Evolutionary conservation across 2,329 filamentous ascomycete species (phyloP).

Genomic region (Aureobasidium sp.): DNA sequence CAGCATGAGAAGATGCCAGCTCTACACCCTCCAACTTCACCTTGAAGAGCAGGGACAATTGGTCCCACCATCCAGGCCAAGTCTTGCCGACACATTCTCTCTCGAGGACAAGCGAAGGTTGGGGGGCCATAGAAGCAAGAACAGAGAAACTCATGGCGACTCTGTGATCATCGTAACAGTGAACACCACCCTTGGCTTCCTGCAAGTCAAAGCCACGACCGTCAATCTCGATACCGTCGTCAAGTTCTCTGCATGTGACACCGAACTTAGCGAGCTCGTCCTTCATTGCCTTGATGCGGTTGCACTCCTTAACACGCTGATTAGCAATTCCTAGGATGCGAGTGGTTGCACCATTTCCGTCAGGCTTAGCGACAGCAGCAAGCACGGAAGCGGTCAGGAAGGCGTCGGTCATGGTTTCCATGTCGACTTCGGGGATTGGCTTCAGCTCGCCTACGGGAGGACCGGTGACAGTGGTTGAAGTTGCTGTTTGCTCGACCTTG

Average conservation of each 20-base stretch:
- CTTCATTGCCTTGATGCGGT: conserved; percentile 92
- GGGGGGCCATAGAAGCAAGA: conserved; percentile 63
- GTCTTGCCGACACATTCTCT: conserved; percentile 94
- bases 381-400: conserved; percentile 93
- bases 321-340: conserved; percentile 93
- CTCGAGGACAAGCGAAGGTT: conserved; percentile 72
- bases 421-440: conserved; percentile 77
- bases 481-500: conserved; percentile 72
- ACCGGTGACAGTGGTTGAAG: conserved; percentile 87
- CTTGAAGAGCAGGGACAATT: conserved; percentile 68
- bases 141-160: conserved; percentile 99
- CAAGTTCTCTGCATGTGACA: conserved; percentile 75
- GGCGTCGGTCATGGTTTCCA: conserved; percentile 99
- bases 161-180: conserved; percentile 95
- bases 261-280: conserved; percentile 92
- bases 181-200: conserved; percentile 56
- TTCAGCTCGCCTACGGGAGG: conserved; percentile 67
- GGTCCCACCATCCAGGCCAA: conserved; percentile 99
- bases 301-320: conserved; percentile 96
- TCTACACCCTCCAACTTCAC: conserved; percentile 73
- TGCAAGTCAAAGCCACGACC: conserved; percentile 48
- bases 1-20: conserved; percentile 33
- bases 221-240: conserved; percentile 82
- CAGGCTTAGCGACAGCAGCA: conserved; percentile 76
- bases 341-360: conserved; percentile 56